Percentiles rank a stretch among this genome's conserved stretches.
Evolutionary conservation across 176 grass and related monocot genomes (phyloP).

Genomic region (Microstegium vimineum): DNA sequence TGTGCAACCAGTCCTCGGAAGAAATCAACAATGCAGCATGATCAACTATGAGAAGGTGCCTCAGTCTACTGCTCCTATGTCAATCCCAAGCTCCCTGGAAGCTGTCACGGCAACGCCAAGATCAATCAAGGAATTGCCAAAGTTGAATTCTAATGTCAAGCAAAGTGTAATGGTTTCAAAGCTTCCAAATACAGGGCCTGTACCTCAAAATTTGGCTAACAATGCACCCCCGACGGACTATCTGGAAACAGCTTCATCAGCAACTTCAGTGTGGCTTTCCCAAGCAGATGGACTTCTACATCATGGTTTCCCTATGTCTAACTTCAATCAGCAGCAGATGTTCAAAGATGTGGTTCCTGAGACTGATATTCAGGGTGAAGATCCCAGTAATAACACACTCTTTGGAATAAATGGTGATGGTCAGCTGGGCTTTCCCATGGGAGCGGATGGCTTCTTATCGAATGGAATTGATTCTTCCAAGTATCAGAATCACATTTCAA

Average conservation of each 20-base stretch:
- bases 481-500: constrained; percentile 65
- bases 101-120: constrained; percentile 22
- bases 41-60: constrained; percentile 55
- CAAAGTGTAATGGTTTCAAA: constrained; percentile 55
- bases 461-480: constrained; percentile 63
- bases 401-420: constrained; percentile 66
- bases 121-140: constrained; percentile 47
- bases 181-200: constrained; percentile 41
- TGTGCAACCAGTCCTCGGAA: constrained; percentile 38
- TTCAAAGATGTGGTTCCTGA: constrained; percentile 52
- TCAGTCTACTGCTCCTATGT: constrained; percentile 47
- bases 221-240: constrained; percentile 55
- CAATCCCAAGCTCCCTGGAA: constrained; percentile 55
- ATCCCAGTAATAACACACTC: constrained; percentile 54
- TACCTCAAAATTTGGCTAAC: constrained; percentile 55
- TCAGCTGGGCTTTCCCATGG: constrained; percentile 51
- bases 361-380: constrained; percentile 43
- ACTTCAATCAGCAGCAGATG: constrained; percentile 56
- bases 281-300: constrained; percentile 66
- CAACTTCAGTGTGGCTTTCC: constrained; percentile 82
- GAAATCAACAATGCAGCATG: constrained; percentile 33
- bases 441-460: constrained; percentile 55
- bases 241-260: constrained; percentile 77
- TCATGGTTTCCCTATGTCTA: constrained; percentile 59
- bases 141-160: constrained; percentile 61